Percentiles rank a stretch among this genome's conserved stretches.
These are phyloP conservation scores for Blastomyces gilchristii DNA, from an alignment of 2,329 filamentous ascomycete genomes.

Conservation along the genomic window DNA sequence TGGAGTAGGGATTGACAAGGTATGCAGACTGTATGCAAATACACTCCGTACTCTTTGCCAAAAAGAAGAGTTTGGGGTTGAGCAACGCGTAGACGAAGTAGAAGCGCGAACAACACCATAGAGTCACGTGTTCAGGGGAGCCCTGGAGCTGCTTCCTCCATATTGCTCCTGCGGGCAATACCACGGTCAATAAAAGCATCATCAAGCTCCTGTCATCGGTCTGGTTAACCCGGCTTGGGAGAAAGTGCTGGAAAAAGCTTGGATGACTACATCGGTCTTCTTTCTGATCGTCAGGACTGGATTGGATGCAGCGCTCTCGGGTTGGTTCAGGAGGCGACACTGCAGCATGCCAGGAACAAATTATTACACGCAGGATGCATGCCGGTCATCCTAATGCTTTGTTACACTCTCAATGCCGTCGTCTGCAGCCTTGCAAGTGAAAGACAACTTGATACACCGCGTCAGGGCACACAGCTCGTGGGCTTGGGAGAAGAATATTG, in stretches of 20 bases:
- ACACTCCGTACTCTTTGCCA: background rate
- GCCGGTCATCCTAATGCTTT: background rate
- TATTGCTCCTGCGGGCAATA: background rate
- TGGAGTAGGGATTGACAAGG: background rate
- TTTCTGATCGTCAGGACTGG: too few species aligned
- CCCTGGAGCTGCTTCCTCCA: too few species aligned
- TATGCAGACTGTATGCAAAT: background rate
- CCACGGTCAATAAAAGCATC: background rate
- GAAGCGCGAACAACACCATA: too few species aligned
- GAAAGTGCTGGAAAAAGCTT: background rate
- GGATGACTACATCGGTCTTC: background rate
- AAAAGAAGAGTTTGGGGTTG: too few species aligned
- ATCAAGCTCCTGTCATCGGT: background rate
- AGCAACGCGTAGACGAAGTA: too few species aligned
- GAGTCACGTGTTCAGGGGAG: too few species aligned
- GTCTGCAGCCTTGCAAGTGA: background rate
- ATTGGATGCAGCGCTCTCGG: too few species aligned
- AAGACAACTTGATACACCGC: background rate
- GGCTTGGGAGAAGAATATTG: too few species aligned
- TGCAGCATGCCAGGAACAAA: background rate
- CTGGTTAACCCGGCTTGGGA: background rate
- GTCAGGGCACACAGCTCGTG: too few species aligned
- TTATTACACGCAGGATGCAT: background rate
- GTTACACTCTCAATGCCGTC: background rate
- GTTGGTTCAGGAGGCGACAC: background rate